phyloP scores from a whole-genome alignment of 352 stramenopile genomes.

The Globisporangium nodosum region DNA sequence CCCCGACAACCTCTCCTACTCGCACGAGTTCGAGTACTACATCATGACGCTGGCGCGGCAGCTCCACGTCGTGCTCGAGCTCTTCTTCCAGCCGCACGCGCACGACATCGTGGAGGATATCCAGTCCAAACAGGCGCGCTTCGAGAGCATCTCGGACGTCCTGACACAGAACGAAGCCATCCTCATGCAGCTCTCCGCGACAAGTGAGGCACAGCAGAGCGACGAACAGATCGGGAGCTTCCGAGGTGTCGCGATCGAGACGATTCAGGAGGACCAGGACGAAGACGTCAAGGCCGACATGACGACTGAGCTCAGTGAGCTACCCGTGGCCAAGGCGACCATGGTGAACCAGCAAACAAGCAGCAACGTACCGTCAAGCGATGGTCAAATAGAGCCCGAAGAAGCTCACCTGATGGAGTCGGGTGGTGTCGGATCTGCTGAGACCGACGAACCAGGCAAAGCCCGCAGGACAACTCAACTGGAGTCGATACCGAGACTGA shows the following conservation, averaged over 20 bases:
- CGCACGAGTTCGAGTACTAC: conserved; percentile 55
- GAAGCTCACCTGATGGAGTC: too few relatives aligned
- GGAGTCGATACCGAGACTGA: not conserved
- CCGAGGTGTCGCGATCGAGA: not conserved
- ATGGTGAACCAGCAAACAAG: not conserved
- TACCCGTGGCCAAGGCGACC: not conserved
- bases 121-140: conserved; percentile 29
- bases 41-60: conserved; percentile 49
- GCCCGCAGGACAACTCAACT: not conserved
- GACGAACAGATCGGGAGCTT: not conserved
- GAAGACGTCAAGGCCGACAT: not conserved
- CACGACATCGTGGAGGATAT: conserved; percentile 20
- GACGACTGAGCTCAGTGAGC: not conserved
- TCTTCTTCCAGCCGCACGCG: conserved; percentile 44
- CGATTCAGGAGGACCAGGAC: conserved; percentile 5
- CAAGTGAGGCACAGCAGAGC: not conserved
- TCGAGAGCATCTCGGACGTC: conserved; percentile 46
- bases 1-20: conserved; percentile 7
- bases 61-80: conserved; percentile 54
- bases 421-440: too few relatives aligned
- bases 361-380: not conserved
- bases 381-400: not conserved
- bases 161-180: conserved; percentile 58
- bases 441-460: too few relatives aligned
- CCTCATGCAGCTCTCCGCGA: conserved; percentile 32